These are phyloP conservation scores for Mesembryanthemum crystallinum DNA, from an alignment of 148 eudicot genomes.

Conservation along the genomic window DNA sequence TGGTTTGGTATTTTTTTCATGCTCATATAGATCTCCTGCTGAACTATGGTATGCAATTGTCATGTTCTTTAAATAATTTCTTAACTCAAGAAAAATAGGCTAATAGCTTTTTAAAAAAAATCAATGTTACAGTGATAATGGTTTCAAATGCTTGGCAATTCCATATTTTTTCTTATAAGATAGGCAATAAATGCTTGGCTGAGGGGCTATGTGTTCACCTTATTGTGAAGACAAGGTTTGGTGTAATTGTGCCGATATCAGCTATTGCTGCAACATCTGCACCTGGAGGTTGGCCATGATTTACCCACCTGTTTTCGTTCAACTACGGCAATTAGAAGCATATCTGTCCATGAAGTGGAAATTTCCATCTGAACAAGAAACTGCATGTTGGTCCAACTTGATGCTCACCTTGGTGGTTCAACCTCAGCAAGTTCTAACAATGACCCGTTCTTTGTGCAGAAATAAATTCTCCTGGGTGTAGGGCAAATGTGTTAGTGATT, in stretches of 20 bases:
- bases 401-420: slow-evolving; percentile 67
- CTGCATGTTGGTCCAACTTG: not conserved
- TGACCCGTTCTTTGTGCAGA: slow-evolving; percentile 73
- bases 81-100: not conserved
- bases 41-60: slow-evolving; percentile 46
- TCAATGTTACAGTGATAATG: not conserved
- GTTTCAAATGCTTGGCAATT: not conserved
- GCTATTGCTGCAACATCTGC: slow-evolving; percentile 82
- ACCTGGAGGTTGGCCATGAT: slow-evolving; percentile 80
- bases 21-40: slow-evolving; percentile 74
- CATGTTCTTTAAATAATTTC: not conserved
- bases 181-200: not conserved
- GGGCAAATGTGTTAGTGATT: slow-evolving; percentile 31
- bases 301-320: slow-evolving; percentile 49
- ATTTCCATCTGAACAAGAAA: not conserved
- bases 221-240: slow-evolving; percentile 55
- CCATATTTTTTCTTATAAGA: not conserved
- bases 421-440: slow-evolving; percentile 53
- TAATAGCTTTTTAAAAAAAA: not conserved
- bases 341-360: not conserved
- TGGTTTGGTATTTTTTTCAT: slow-evolving; percentile 60
- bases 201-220: slow-evolving; percentile 42
- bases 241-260: slow-evolving; percentile 54
- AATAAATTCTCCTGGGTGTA: slow-evolving; percentile 65
- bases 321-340: not conserved